A percentile compares a stretch with the other conserved stretches of the same genome.
phyloP scores from a whole-genome alignment of 116 monocot species.

The Phalaenopsis hybrid region DNA sequence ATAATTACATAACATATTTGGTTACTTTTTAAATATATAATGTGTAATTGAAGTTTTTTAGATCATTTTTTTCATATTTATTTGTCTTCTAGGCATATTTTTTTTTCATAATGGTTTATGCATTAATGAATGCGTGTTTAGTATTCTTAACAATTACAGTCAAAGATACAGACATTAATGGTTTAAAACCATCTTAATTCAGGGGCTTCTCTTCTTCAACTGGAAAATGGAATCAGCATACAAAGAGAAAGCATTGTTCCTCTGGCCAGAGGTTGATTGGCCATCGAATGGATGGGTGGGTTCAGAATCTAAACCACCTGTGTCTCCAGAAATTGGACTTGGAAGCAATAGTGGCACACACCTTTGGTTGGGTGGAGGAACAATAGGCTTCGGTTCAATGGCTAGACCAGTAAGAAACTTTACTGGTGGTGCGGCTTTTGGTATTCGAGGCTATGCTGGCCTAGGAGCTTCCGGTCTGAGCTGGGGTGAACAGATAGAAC shows the following conservation, averaged over 20 bases:
- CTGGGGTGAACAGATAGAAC: slow-evolving; percentile 73
- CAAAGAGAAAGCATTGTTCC: slow-evolving; percentile 35
- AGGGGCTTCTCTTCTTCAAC: slow-evolving; percentile 82
- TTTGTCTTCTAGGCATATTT: background rate
- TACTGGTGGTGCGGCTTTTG: slow-evolving; percentile 89
- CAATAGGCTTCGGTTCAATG: slow-evolving; percentile 38
- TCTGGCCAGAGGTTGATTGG: slow-evolving; percentile 88
- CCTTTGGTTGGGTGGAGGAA: slow-evolving; percentile 61
- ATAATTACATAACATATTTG: background rate
- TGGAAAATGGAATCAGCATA: slow-evolving; percentile 25
- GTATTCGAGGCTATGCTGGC: slow-evolving; percentile 95
- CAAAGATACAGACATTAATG: background rate
- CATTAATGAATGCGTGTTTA: background rate
- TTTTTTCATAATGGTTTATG: background rate
- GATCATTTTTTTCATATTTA: background rate
- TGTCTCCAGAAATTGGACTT: slow-evolving; percentile 58
- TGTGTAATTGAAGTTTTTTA: background rate
- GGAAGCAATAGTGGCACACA: slow-evolving; percentile 57
- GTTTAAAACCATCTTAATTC: background rate
- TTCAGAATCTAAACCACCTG: slow-evolving; percentile 53
- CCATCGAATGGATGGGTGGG: slow-evolving; percentile 70
- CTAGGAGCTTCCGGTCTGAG: slow-evolving; percentile 77
- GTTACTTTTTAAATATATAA: background rate
- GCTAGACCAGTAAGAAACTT: slow-evolving; percentile 68
- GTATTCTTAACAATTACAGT: background rate